Base-by-base conservation (phyloP, 2,329 filamentous ascomycete species). In the Fusarium sp. region DNA sequence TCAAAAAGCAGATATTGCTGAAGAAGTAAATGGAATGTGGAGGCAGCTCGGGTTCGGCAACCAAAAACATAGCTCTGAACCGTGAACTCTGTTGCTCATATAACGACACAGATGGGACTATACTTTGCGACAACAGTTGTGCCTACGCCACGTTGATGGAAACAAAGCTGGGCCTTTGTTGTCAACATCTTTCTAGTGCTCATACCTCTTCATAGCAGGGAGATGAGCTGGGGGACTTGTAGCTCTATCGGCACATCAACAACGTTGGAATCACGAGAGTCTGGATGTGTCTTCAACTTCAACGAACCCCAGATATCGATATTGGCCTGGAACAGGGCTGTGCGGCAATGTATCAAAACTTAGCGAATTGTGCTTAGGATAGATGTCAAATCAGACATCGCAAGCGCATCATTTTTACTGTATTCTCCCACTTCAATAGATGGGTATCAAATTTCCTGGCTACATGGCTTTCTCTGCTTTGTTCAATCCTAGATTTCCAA, bases 381-480 rank as follows among this genome's bases (percentile, higher is more conserved):
- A 33, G 16, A 42, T 38, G 60, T 57, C 40, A 47, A 52, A 57
- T 67, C 44, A 42, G 66, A 55, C 57, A 69, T 45, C 61, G 31
- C 23, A 52, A 51, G 64, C 60, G 55, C 64, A 49, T 51, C 46
- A 56, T 59, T 57, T 69, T 65, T 64, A 67, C 63, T 72, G 42
- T 72, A 74, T 61, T 62, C 33, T 64, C 69, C 61, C 61, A 66
- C 58, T 53, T 33, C 40, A 62, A 60, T 64, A 67, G 42, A 74
- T 70, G 70, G 72, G 72, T 69, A 74, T 70, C 69, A 73, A 67
- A 69, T 47, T 33, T 60, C 55, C 58, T 54, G 44, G 50, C 59
- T 66, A 70, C 47, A 62, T 56, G 41, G 55, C 13, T 34, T 45
- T 62, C 23, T 16, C 38, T 36, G 20, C 28, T 49, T 61, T 49